Evolutionary conservation across 148 eudicot genomes (phyloP), one percentile per base, ranked within the genome.

Genomic region (Linanthus parryae): DNA sequence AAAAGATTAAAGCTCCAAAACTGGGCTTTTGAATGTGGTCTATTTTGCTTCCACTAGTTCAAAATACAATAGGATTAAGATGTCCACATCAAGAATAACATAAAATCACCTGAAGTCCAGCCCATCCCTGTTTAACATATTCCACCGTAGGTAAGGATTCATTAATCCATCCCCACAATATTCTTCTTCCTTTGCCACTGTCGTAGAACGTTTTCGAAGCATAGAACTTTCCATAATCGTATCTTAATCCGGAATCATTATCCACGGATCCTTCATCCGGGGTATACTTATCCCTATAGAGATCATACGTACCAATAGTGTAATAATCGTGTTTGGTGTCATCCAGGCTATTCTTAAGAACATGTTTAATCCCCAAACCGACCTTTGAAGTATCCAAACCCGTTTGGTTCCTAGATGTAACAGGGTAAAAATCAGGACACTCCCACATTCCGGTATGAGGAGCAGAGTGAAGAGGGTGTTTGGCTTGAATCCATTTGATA

Each of bases 181-280:
- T 54, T 73, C 97, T 79, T 22, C 86, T 38, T 27, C 59, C 60
- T 41, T 44, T 79, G 1, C 23, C 39, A 26, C 39, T 27, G 19
- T 89, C 97, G 19, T 19, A 89, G 19, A 89, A 89, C 0, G 87
- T 79, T 53, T 82, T 89, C 0, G 97, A 84, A 2, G 97, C 97
- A 44, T 84, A 88, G 18, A 44, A 79, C 34, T 70, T 82, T 0
- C 94, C 94, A 62, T 81, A 74, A 66, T 88, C 94, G 30, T 84
- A 81, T 21, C 82, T 71, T 29, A 82, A 57, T 7, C 72, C 61
- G 0, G 46, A 41, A 13, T 67, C 71, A 21, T 46, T 58, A 24
- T 67, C 72, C 18, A 62, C 42, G 1, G 37, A 68, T 3, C 71
- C 79, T 1, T 44, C 20, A 66, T 78, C 85, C 16, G 85, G 80